Conservation (phyloP, 306 rosid genomes). For the Pterocarpus macrocarpus region DNA sequence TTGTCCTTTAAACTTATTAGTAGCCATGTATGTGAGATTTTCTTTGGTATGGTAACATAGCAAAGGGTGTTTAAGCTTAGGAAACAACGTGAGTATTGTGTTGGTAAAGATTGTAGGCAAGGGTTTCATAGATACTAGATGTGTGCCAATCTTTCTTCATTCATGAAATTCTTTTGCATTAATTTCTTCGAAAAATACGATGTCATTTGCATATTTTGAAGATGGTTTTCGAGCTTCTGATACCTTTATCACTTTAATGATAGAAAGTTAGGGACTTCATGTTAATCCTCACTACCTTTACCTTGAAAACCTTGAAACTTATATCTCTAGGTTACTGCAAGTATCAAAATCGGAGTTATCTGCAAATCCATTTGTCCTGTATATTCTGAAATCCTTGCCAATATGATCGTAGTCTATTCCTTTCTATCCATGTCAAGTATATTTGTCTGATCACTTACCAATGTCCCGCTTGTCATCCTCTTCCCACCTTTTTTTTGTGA, state of each 20-base stretch:
- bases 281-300: background rate
- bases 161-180: background rate
- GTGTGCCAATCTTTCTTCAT: background rate
- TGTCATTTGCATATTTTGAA: background rate
- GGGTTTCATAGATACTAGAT: conserved; percentile 7
- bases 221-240: background rate
- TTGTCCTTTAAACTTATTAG: background rate
- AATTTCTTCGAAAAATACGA: background rate
- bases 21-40: background rate
- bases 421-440: background rate
- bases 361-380: background rate
- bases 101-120: background rate
- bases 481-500: no score
- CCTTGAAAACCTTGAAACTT: conserved; percentile 5
- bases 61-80: background rate
- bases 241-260: background rate
- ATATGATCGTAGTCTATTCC: background rate
- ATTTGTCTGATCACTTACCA: background rate
- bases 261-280: background rate
- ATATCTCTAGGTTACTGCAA: background rate
- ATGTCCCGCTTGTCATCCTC: no score
- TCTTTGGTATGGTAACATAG: background rate
- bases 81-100: background rate
- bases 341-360: background rate
- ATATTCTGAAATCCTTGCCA: background rate